These are phyloP conservation scores for Xylariaceae sp. DNA, from an alignment of 2,329 filamentous ascomycete genomes.

Conservation along the genomic window DNA sequence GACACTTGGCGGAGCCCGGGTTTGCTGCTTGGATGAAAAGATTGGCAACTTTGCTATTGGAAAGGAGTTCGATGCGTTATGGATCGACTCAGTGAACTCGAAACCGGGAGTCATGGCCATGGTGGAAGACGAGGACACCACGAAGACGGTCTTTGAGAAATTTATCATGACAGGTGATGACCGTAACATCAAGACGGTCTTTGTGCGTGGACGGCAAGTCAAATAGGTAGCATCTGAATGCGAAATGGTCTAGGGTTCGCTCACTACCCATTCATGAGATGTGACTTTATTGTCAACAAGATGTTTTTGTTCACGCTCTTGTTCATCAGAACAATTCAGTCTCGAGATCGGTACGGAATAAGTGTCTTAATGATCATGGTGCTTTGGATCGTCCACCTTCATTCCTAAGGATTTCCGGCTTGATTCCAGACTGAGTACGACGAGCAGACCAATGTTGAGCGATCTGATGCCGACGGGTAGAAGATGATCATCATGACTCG, in stretches of 20 bases:
- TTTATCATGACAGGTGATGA: slow-evolving; percentile 63
- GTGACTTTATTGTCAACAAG: not conserved
- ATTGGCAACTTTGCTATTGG: slow-evolving; percentile 54
- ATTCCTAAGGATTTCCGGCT: too few relatives aligned
- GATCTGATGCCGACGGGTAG: not conserved
- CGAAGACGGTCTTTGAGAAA: slow-evolving; percentile 51
- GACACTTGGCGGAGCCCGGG: slow-evolving; percentile 55
- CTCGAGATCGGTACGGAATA: not conserved
- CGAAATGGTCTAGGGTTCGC: not conserved
- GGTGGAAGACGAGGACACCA: slow-evolving; percentile 45
- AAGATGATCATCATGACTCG: not conserved
- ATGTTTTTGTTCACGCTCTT: not conserved
- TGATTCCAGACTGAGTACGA: too few relatives aligned
- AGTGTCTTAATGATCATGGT: not conserved
- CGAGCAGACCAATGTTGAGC: too few relatives aligned
- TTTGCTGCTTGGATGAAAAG: slow-evolving; percentile 48
- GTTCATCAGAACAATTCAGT: not conserved
- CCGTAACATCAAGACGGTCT: slow-evolving; percentile 53
- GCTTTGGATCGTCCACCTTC: not conserved
- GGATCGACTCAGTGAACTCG: slow-evolving; percentile 36
- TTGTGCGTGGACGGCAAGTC: slow-evolving; percentile 43
- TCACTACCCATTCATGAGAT: not conserved
- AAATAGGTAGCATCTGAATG: slow-evolving; percentile 4
- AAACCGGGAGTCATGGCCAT: slow-evolving; percentile 46
- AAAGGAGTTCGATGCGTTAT: slow-evolving; percentile 58